Conservation (phyloP, 352 stramenopile species). For the Globisporangium echinulatum region DNA sequence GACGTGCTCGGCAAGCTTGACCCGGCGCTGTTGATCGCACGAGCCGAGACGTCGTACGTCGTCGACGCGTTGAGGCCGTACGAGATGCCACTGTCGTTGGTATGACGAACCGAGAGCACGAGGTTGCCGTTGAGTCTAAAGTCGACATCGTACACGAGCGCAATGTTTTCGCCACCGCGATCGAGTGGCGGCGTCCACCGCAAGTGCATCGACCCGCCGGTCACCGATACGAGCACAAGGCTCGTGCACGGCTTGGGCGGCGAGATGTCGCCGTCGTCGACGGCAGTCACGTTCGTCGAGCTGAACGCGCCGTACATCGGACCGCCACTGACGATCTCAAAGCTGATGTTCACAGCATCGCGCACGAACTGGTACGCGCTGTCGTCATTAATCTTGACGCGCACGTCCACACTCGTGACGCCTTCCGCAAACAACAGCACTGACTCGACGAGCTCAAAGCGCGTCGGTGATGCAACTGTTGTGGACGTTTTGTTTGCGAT, state of each 20-base stretch:
- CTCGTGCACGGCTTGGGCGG: slow-evolving; percentile 31
- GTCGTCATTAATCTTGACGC: slow-evolving; percentile 32
- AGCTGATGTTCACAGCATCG: slow-evolving; percentile 31
- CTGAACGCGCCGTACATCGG: slow-evolving; percentile 15
- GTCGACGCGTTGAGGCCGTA: slow-evolving; percentile 47
- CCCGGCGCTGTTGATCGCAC: slow-evolving; percentile 26
- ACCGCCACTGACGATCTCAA: slow-evolving; percentile 33
- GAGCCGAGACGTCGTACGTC: slow-evolving; percentile 31
- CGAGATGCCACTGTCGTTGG: slow-evolving; percentile 13
- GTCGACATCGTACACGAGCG: slow-evolving; percentile 24
- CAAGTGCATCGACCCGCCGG: slow-evolving; percentile 35
- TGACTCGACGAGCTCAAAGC: slow-evolving; percentile 29
- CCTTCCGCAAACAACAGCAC: slow-evolving; percentile 29
- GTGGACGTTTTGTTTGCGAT: slow-evolving; percentile 12
- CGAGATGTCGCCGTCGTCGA: slow-evolving; percentile 53
- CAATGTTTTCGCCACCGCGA: slow-evolving; percentile 21
- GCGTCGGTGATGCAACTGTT: slow-evolving; percentile 3
- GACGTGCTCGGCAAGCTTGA: slow-evolving; percentile 14
- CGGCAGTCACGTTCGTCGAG: slow-evolving; percentile 25
- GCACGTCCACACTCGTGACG: slow-evolving; percentile 13
- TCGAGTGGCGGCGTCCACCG: slow-evolving; percentile 37
- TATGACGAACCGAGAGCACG: slow-evolving; percentile 1
- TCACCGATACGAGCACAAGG: slow-evolving; percentile 17
- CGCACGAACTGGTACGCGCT: slow-evolving; percentile 28
- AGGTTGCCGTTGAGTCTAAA: slow-evolving; percentile 10